Conservation (phyloP, 2,329 filamentous ascomycete genomes). For the Cryphonectria radicalis region DNA sequence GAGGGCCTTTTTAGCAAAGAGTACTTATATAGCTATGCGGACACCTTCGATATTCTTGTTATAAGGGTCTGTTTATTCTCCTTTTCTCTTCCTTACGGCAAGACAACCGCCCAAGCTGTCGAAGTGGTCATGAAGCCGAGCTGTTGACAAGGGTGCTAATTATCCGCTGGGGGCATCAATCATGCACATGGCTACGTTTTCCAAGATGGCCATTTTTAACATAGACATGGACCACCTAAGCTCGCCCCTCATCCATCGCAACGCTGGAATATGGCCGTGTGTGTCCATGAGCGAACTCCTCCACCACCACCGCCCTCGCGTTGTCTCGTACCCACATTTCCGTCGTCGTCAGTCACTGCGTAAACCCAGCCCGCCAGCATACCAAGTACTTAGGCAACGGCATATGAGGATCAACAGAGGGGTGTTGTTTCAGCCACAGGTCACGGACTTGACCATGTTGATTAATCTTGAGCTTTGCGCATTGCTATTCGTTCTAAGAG, state of each 20-base stretch:
- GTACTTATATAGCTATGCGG: background rate
- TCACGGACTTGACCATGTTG: background rate
- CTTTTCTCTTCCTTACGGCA: too few species aligned
- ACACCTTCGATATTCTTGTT: background rate
- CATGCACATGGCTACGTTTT: background rate
- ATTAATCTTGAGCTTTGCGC: background rate
- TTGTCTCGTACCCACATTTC: background rate
- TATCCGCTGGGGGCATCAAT: background rate
- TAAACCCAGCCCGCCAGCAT: background rate
- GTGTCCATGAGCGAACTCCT: background rate
- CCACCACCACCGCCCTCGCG: background rate
- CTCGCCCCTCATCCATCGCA: background rate
- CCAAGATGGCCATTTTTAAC: background rate
- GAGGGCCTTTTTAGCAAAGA: background rate
- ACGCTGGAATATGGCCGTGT: background rate
- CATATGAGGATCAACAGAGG: constrained; percentile 14
- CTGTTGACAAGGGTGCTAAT: background rate
- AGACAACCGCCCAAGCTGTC: background rate
- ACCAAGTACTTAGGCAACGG: background rate
- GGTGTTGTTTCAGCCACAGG: background rate
- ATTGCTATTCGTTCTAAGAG: too few species aligned
- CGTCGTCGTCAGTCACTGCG: constrained; percentile 12
- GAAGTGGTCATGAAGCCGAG: background rate
- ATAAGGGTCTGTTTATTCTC: too few species aligned
- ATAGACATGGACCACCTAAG: background rate